Evolutionary conservation across 2,329 filamentous ascomycete genomes (phyloP), one percentile per base, ranked within the genome.

Genomic region (Raffaelea albimanens): DNA sequence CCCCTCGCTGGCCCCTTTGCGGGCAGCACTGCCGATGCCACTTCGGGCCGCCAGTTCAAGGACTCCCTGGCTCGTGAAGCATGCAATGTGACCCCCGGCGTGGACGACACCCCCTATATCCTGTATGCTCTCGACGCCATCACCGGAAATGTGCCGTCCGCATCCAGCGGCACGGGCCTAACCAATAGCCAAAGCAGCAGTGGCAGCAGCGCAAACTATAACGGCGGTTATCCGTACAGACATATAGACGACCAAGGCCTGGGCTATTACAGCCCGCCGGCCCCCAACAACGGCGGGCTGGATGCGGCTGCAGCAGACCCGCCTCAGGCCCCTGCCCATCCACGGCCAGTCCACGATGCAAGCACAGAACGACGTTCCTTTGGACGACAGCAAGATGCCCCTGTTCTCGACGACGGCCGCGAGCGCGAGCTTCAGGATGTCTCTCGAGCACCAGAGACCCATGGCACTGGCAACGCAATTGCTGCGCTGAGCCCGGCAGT

Each of bases 51-150:
- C 42, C 54, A 65, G 45, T 72, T 76, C 58, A 75, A 75, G 46
- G 74, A 79, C 46, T 70, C 75, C 40, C 59, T 78, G 33, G 66
- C 71, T 43, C 64, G 73, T 46, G 68, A 71, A 18, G 73, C 62
- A 41, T 67, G 71, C 49, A 70, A 70, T 38, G 71, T 80, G 47
- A 91, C 87, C 0, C 89, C 89, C 0, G 87, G 83, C 10, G 71
- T 88, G 36, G 89, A 95, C 58, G 85, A 95, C 59, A 85, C 82
- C 9, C 89, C 88, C 1, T 95, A 90, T 63, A 87, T 96, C 53
- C 85, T 85, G 53, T 94, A 93, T 62, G 90, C 91, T 38, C 80
- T 97, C 53, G 86, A 95, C 53, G 87, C 91, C 53, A 70, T 97
- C 56, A 94, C 88, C 5, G 74, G 84, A 43, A 79, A 85, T n/a